Evolutionary conservation across 2,329 filamentous ascomycete species (phyloP).

Genomic region (Ascochyta clinopodiicola): DNA sequence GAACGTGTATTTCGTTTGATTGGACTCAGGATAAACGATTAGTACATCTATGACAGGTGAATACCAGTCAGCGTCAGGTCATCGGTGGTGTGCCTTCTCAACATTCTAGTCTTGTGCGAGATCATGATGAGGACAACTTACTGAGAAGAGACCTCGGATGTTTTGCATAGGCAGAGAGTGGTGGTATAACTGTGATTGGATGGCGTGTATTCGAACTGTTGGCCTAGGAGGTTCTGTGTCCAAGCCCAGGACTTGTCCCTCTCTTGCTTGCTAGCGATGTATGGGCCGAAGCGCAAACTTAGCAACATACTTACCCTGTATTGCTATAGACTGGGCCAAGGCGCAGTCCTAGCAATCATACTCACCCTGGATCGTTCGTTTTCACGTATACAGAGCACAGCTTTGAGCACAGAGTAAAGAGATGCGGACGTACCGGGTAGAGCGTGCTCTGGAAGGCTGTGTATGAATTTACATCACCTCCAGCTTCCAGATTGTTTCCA

Average conservation of each 20-base stretch:
- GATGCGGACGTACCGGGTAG: slow-evolving; percentile 9
- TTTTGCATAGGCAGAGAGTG: too few species aligned
- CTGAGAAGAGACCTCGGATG: too few species aligned
- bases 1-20: too few species aligned
- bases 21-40: too few species aligned
- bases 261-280: slow-evolving; percentile 6
- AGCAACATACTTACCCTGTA: slow-evolving; percentile 16
- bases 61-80: too few species aligned
- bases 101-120: too few species aligned
- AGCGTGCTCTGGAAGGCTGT: neutral
- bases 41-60: too few species aligned
- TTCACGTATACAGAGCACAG: slow-evolving; percentile 18
- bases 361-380: neutral
- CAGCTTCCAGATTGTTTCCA: neutral
- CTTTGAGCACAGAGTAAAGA: slow-evolving; percentile 17
- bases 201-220: too few species aligned
- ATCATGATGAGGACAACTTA: too few species aligned
- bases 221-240: neutral
- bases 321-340: slow-evolving; percentile 2
- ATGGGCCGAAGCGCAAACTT: slow-evolving; percentile 14
- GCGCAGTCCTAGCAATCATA: slow-evolving; percentile 4
- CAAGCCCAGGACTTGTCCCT: neutral
- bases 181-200: too few species aligned
- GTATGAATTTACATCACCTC: neutral
- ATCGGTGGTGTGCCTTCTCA: too few species aligned